phyloP scores from a whole-genome alignment of 257 asterid species.

The Ajuga chamaepitys region DNA sequence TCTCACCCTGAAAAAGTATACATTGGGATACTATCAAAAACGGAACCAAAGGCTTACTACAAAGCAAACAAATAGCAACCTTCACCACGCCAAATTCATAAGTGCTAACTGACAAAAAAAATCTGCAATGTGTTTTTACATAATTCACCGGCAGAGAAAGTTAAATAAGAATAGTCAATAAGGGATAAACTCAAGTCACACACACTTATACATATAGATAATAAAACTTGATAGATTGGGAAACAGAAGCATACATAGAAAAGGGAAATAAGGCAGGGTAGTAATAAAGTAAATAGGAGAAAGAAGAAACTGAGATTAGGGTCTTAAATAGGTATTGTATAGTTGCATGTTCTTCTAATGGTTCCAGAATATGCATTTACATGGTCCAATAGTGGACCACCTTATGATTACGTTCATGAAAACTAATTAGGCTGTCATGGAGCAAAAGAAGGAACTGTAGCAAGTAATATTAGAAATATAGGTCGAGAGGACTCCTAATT shows the following conservation, averaged over 20 bases:
- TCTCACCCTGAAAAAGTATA: slow-evolving; percentile 67
- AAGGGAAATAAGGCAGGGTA: background rate
- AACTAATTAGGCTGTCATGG: background rate
- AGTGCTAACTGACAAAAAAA: background rate
- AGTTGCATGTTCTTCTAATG: background rate
- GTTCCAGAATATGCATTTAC: slow-evolving; percentile 1
- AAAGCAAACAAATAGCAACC: slow-evolving; percentile 10
- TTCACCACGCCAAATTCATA: background rate
- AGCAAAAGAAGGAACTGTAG: background rate
- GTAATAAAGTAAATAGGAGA: background rate
- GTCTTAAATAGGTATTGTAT: background rate
- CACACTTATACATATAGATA: background rate
- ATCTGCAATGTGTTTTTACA: background rate
- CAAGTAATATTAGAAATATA: background rate
- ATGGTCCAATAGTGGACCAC: background rate
- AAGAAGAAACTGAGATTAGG: background rate
- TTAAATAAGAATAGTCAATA: background rate
- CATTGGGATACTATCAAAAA: slow-evolving; percentile 8
- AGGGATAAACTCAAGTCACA: background rate
- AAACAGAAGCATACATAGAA: background rate
- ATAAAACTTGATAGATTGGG: slow-evolving; percentile 2
- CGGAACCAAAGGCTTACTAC: slow-evolving; percentile 14
- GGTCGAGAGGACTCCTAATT: background rate
- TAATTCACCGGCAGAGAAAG: background rate
- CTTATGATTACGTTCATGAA: background rate